These are phyloP conservation scores for Stellera chamaejasme DNA, from an alignment of 345 rosid species.

Conservation along the genomic window DNA sequence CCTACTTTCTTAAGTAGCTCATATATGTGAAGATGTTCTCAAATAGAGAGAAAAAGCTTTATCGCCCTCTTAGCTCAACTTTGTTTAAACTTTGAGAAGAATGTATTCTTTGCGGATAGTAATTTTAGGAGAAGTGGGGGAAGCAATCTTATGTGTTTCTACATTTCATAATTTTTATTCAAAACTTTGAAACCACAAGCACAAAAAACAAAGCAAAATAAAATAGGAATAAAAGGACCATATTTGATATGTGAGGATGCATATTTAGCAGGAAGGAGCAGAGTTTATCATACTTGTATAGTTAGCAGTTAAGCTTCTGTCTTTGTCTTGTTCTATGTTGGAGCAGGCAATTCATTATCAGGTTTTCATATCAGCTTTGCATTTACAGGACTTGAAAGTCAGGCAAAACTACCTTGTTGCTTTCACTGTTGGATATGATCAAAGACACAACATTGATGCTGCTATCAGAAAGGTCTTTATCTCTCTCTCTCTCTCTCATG, in stretches of 20 bases:
- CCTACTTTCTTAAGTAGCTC: no score
- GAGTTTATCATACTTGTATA: background rate
- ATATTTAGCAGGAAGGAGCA: background rate
- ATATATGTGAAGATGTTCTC: no score
- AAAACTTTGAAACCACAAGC: no score
- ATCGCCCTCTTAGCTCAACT: no score
- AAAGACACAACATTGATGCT: conserved; percentile 68
- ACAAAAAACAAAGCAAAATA: no score
- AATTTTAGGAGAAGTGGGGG: no score
- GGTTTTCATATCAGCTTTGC: conserved; percentile 14
- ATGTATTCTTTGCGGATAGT: no score
- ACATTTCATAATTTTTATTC: no score
- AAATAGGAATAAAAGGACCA: background rate
- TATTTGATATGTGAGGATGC: background rate
- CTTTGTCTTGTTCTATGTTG: background rate
- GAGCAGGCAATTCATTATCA: no score
- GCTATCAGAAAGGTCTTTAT: conserved; percentile 74
- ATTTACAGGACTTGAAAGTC: conserved; percentile 64
- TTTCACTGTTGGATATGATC: conserved; percentile 84
- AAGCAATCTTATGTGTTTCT: no score
- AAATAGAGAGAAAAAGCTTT: no score
- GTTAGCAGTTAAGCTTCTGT: background rate
- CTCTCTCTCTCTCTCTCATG: background rate
- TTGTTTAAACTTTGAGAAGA: no score
- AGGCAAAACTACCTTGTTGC: conserved; percentile 74